These are phyloP conservation scores for Hippophae gyantsensis DNA, from an alignment of 306 rosid genomes.

Conservation along the genomic window DNA sequence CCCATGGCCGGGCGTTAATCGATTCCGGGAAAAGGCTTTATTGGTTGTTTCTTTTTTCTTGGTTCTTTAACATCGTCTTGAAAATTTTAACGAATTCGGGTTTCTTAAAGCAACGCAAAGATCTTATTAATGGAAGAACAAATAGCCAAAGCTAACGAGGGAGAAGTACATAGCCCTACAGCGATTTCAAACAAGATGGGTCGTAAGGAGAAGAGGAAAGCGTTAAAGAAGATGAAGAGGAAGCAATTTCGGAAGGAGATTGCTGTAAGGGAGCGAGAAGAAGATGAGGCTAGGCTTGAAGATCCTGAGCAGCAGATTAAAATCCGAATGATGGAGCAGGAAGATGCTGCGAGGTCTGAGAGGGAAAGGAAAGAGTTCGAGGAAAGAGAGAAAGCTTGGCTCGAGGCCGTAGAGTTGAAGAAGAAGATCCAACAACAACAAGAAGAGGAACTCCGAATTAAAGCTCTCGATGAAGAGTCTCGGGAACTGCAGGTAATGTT, in stretches of 20 bases:
- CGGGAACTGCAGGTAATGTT: conserved; percentile 25
- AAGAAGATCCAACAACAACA: conserved; percentile 26
- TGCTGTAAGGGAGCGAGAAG: conserved; percentile 43
- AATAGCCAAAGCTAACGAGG: too few species aligned
- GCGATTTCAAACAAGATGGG: conserved; percentile 12
- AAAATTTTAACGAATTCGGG: too few species aligned
- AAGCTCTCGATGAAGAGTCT: conserved; percentile 35
- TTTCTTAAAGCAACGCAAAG: too few species aligned
- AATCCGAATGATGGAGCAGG: conserved; percentile 29
- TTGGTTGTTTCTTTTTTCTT: too few species aligned
- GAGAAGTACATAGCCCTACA: too few species aligned
- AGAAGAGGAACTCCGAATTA: conserved; percentile 33
- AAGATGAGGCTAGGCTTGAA: conserved; percentile 47
- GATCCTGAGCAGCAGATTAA: conserved; percentile 56
- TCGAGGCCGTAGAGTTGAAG: conserved; percentile 43
- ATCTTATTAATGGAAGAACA: too few species aligned
- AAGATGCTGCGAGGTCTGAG: conserved; percentile 54
- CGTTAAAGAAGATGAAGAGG: conserved; percentile 63
- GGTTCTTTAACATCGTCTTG: too few species aligned
- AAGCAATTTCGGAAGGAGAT: conserved; percentile 54
- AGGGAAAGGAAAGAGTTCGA: conserved; percentile 45
- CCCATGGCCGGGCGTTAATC: too few species aligned
- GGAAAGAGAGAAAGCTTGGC: conserved; percentile 66
- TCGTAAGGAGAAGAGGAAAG: conserved; percentile 86
- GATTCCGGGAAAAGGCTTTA: too few species aligned